Evolutionary conservation across 768 basidiomycete genomes (phyloP).

Genomic region (Leccinum sublutescens): DNA sequence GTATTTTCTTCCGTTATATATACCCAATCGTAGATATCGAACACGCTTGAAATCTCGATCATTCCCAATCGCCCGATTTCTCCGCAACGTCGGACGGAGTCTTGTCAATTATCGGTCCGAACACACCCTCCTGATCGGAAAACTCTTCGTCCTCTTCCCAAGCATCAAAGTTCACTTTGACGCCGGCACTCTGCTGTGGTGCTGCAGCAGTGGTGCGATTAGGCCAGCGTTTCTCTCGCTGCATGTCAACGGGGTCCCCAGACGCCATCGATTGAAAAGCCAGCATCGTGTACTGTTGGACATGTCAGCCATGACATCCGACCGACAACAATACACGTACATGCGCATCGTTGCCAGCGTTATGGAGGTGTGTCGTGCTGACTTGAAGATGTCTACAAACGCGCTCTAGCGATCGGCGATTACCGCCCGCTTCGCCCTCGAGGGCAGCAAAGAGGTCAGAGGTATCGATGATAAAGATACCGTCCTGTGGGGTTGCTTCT

Average conservation of each 20-base stretch:
- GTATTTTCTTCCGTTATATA: slow-evolving; percentile 5
- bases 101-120: slow-evolving; percentile 24
- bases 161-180: slow-evolving; percentile 57
- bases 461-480: slow-evolving; percentile 70
- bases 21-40: slow-evolving; percentile 6
- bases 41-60: neutral
- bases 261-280: slow-evolving; percentile 69
- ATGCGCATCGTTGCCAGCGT: slow-evolving; percentile 85
- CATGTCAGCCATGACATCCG: neutral
- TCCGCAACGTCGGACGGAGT: slow-evolving; percentile 4
- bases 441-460: slow-evolving; percentile 73
- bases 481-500: slow-evolving; percentile 47
- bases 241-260: slow-evolving; percentile 70
- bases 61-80: slow-evolving; percentile 4
- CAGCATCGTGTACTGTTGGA: slow-evolving; percentile 64
- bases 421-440: slow-evolving; percentile 53
- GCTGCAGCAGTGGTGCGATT: slow-evolving; percentile 40
- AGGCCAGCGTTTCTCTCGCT: slow-evolving; percentile 81
- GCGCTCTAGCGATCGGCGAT: slow-evolving; percentile 56
- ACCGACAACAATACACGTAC: slow-evolving; percentile 39
- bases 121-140: slow-evolving; percentile 45
- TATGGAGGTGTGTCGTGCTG: slow-evolving; percentile 59
- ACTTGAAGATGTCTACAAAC: slow-evolving; percentile 65
- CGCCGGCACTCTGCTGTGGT: slow-evolving; percentile 28
- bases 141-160: slow-evolving; percentile 56